These are phyloP conservation scores for Russula emetica DNA, from an alignment of 768 basidiomycete species.

Conservation along the genomic window DNA sequence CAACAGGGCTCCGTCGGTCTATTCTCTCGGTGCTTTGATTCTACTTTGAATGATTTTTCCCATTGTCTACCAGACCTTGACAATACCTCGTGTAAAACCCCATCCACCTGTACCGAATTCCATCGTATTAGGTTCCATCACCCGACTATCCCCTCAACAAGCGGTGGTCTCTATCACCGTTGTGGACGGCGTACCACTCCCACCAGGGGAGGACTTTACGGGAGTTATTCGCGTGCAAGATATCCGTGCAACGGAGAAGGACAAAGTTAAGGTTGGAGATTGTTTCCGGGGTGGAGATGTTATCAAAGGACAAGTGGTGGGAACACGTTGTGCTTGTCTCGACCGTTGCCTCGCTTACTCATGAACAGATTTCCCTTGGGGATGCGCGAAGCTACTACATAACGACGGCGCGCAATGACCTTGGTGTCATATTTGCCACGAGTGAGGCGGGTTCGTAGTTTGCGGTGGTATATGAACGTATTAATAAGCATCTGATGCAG, in stretches of 20 bases:
- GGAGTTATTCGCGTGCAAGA: conserved; percentile 88
- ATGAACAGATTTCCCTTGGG: conserved; percentile 75
- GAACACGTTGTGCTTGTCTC: conserved; percentile 32
- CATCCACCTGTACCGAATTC: conserved; percentile 71
- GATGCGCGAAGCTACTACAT: conserved; percentile 91
- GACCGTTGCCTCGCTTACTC: background rate
- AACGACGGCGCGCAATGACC: conserved; percentile 83
- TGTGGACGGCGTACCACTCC: conserved; percentile 80
- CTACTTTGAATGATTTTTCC: conserved; percentile 29
- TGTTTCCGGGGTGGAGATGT: conserved; percentile 93
- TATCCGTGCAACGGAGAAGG: conserved; percentile 85
- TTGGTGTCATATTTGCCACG: conserved; percentile 88
- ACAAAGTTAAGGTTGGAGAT: conserved; percentile 82
- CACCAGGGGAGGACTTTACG: conserved; percentile 80
- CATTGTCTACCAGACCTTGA: conserved; percentile 44
- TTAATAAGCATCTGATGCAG: conserved; percentile 36
- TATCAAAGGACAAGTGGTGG: conserved; percentile 78
- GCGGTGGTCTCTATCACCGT: conserved; percentile 80
- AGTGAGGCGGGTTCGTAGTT: conserved; percentile 70
- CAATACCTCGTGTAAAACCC: conserved; percentile 62
- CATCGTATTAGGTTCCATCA: conserved; percentile 77
- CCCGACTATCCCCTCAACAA: conserved; percentile 77
- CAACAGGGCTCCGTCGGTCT: conserved; percentile 64
- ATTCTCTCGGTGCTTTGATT: conserved; percentile 29
- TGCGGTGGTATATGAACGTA: background rate